Conservation (phyloP, 495 filamentous ascomycete genomes). For the Hypoxylon fragiforme region DNA sequence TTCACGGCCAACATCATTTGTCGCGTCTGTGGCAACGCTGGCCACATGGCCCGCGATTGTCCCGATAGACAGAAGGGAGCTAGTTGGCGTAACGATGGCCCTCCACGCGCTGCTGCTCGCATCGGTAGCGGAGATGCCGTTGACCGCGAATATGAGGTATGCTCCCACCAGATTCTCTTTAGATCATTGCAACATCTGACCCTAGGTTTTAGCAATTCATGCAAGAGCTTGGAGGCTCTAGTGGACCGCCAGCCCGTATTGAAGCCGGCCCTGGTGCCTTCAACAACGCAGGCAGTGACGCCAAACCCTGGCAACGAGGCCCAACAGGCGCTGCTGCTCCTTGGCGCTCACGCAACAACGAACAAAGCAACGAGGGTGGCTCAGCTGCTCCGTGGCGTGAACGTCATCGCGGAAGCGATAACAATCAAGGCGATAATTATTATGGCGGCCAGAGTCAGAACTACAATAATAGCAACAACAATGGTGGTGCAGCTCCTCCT, state of each 20-base stretch:
- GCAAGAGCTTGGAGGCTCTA: conserved; percentile 85
- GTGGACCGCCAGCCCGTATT: conserved; percentile 75
- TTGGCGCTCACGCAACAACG: conserved; percentile 57
- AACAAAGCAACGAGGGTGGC: conserved; percentile 45
- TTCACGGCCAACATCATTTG: conserved; percentile 99
- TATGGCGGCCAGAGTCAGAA: conserved; percentile 54
- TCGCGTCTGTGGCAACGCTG: conserved; percentile 94
- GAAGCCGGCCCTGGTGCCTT: conserved; percentile 77
- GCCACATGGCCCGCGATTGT: conserved; percentile 92
- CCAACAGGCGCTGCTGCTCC: conserved; percentile 88
- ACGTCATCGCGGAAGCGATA: conserved; percentile 46
- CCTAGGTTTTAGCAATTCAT: conserved; percentile 75
- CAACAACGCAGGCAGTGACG: conserved; percentile 50
- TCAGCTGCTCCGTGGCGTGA: conserved; percentile 58
- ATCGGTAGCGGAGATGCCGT: conserved; percentile 81
- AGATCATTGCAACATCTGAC: conserved; percentile 43
- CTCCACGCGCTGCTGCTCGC: conserved; percentile 58
- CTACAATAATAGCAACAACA: conserved; percentile 38
- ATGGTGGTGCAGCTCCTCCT: conserved; percentile 46
- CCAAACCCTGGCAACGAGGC: conserved; percentile 90
- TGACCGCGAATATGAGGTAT: conserved; percentile 92
- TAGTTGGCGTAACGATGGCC: conserved; percentile 83
- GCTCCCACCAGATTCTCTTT: conserved; percentile 32
- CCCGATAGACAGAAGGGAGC: conserved; percentile 86
- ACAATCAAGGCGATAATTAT: conserved; percentile 47